A percentile compares a stretch with the other conserved stretches of the same genome.
Conservation (phyloP, 768 basidiomycete genomes). For the Leccinellum luteum region DNA sequence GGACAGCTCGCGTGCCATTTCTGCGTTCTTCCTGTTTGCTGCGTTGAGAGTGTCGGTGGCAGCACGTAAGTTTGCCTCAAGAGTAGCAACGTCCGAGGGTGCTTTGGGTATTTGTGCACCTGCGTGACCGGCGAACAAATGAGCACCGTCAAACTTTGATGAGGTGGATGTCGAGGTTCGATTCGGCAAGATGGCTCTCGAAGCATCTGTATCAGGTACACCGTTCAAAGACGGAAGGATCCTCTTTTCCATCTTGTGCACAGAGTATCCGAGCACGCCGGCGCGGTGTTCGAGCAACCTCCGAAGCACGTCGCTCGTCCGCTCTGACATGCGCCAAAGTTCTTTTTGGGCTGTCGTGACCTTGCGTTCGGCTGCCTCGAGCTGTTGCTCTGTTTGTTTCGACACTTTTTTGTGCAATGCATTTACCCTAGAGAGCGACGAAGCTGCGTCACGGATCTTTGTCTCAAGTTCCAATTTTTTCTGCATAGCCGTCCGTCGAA, state of each 20-base stretch:
- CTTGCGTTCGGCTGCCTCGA: conserved; percentile 70
- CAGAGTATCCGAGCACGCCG: conserved; percentile 70
- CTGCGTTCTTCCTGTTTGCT: conserved; percentile 59
- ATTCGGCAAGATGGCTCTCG: conserved; percentile 53
- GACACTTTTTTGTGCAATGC: conserved; percentile 52
- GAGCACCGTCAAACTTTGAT: conserved; percentile 77
- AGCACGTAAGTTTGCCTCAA: conserved; percentile 66
- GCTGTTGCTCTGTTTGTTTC: conserved; percentile 66
- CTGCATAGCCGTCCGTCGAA: conserved; percentile 61
- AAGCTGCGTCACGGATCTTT: conserved; percentile 84
- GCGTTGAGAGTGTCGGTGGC: conserved; percentile 56
- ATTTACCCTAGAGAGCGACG: conserved; percentile 70
- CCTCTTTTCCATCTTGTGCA: conserved; percentile 65
- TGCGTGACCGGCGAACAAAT: conserved; percentile 82
- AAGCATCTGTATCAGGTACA: conserved; percentile 37
- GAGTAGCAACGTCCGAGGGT: conserved; percentile 44
- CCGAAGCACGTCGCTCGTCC: conserved; percentile 58
- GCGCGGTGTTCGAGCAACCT: conserved; percentile 80
- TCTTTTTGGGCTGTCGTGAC: conserved; percentile 72
- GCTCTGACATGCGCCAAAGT: conserved; percentile 63
- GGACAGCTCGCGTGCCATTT: conserved; percentile 60
- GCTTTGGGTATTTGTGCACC: conserved; percentile 54
- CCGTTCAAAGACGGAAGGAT: conserved; percentile 31
- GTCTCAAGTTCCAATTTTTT: conserved; percentile 80
- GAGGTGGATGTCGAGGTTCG: conserved; percentile 46